Percentiles rank a stretch among this genome's conserved stretches.
Evolutionary conservation across 1,284 basidiomycete genomes (phyloP).

Genomic region (Cutaneotrichosporon sp.): DNA sequence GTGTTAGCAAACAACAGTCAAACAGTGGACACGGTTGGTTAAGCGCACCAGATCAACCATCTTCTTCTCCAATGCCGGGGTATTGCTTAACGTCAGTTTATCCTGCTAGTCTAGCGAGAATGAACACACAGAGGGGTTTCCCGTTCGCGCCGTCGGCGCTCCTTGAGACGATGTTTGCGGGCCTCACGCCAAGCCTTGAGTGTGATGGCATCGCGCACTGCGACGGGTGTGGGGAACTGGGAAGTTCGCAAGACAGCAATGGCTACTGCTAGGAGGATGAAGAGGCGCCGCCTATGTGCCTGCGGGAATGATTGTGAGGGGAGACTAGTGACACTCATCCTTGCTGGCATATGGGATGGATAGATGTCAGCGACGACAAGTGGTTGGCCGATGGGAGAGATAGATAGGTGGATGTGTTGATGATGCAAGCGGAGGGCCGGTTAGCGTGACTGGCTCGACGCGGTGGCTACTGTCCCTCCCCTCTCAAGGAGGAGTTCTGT

Average conservation of each 20-base stretch:
- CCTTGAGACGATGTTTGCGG: constrained; percentile 21
- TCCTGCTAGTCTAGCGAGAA: background rate
- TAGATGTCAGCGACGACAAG: background rate
- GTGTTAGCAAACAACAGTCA: background rate
- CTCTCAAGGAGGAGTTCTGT: too few species aligned
- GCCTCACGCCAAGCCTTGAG: constrained; percentile 32
- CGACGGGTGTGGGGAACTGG: background rate
- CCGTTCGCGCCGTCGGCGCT: constrained; percentile 31
- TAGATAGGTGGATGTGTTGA: background rate
- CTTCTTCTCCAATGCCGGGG: constrained; percentile 48
- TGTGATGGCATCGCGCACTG: constrained; percentile 18
- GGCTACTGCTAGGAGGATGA: constrained; percentile 17
- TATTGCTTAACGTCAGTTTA: constrained; percentile 30
- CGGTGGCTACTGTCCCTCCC: too few species aligned
- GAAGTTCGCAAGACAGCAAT: constrained; percentile 12
- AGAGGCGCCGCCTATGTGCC: constrained; percentile 11
- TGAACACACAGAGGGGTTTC: constrained; percentile 46
- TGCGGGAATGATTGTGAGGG: constrained; percentile 16
- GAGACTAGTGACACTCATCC: constrained; percentile 15
- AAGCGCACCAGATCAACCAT: constrained; percentile 46
- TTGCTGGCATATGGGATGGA: background rate
- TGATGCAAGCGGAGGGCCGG: background rate
- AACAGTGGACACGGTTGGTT: too few species aligned
- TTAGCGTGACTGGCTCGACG: too few species aligned
- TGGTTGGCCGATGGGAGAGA: background rate